phyloP scores from a whole-genome alignment of 164 flowering plant genomes.

The Stephania japonica region DNA sequence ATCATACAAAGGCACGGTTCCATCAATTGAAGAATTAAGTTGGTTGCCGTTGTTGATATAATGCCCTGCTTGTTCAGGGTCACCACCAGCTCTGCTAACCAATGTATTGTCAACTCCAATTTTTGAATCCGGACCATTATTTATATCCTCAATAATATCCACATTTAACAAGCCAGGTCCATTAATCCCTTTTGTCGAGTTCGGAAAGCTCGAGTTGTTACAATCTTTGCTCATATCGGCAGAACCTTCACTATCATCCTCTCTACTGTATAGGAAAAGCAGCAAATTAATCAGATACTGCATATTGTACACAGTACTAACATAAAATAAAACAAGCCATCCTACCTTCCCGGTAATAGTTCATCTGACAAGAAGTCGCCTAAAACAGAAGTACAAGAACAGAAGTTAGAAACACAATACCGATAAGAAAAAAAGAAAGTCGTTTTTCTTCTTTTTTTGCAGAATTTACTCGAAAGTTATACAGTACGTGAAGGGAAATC shows the following conservation, averaged over 20 bases:
- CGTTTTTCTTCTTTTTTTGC: too few species aligned
- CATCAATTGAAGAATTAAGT: slow-evolving; percentile 15
- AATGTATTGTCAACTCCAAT: background rate
- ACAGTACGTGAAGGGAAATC: slow-evolving; percentile 3
- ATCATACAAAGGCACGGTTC: slow-evolving; percentile 18
- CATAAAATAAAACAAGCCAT: slow-evolving; percentile 2
- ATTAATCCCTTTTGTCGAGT: slow-evolving; percentile 12
- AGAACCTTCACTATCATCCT: slow-evolving; percentile 26
- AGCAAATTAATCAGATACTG: background rate
- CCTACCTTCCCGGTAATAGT: slow-evolving; percentile 43
- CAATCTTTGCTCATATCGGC: slow-evolving; percentile 25
- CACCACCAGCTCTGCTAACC: slow-evolving; percentile 8
- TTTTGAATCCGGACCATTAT: slow-evolving; percentile 3
- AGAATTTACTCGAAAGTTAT: background rate
- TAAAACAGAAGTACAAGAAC: slow-evolving; percentile 25
- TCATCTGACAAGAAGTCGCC: slow-evolving; percentile 65
- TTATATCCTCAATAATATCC: slow-evolving; percentile 16
- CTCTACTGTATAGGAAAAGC: slow-evolving; percentile 24
- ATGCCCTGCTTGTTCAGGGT: slow-evolving; percentile 22
- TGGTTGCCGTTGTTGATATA: slow-evolving; percentile 10
- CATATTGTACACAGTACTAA: background rate
- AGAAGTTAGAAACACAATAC: background rate
- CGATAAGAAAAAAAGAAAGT: background rate
- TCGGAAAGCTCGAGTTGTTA: slow-evolving; percentile 9
- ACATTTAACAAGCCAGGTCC: slow-evolving; percentile 8